Conservation (phyloP, 805 yeast species). For the Metschnikowia peoriensis region DNA sequence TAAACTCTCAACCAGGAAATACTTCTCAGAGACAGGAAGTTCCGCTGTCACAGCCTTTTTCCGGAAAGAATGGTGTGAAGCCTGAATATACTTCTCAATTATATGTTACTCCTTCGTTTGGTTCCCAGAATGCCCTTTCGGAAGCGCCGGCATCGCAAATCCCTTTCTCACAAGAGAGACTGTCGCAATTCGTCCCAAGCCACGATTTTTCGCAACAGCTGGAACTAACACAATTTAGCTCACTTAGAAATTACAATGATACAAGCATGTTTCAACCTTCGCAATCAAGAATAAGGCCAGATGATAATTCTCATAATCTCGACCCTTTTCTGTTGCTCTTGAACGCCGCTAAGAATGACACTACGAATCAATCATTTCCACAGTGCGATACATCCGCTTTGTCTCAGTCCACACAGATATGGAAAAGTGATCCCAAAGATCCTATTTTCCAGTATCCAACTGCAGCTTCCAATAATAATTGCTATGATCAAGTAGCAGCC, state of each 20-base stretch:
- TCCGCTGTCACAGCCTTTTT: not conserved
- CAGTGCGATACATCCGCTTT: conserved; percentile 8
- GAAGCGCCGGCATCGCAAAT: conserved; percentile 7
- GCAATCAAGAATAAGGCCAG: not conserved
- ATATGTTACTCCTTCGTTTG: not conserved
- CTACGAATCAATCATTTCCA: not conserved
- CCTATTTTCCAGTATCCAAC: conserved; percentile 1
- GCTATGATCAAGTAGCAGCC: not conserved
- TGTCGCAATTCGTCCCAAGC: conserved; percentile 9
- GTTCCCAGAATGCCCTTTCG: not conserved
- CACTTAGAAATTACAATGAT: not conserved
- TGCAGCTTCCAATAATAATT: not conserved
- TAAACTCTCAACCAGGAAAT: not conserved
- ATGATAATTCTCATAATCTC: not conserved
- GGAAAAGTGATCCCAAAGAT: not conserved
- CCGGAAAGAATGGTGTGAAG: not conserved
- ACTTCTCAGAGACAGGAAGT: conserved; percentile 1
- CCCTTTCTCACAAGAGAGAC: conserved; percentile 3
- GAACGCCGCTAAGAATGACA: conserved; percentile 5
- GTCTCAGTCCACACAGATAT: conserved; percentile 13
- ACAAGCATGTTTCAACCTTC: not conserved
- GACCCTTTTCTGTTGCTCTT: conserved; percentile 8
- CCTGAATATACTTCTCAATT: not conserved
- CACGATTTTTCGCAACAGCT: conserved; percentile 2
- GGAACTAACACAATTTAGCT: not conserved